Evolutionary conservation across 2,329 filamentous ascomycete genomes (phyloP), one percentile per base, ranked within the genome.

Genomic region (Calcarisporium arbuscula): DNA sequence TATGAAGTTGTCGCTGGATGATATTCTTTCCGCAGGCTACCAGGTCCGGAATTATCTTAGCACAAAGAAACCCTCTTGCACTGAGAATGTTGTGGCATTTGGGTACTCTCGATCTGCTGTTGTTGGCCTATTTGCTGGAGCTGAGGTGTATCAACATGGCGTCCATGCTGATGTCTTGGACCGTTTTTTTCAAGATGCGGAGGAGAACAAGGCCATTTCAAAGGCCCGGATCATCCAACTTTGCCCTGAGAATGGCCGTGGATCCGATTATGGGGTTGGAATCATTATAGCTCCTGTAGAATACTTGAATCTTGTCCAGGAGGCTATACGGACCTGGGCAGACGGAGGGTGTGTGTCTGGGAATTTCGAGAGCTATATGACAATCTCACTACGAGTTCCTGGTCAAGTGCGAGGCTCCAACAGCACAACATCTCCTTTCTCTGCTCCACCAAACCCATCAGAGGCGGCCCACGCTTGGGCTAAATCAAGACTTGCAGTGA

Each of bases 191-290:
- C 21, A 39, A 18, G 14, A 43, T 23, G 36, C 29, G 19, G 30
- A 38, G 19, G 23, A 34, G 17, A 20, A 35, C 11, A 40, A 35
- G 31, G 27, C 34, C n/a, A 19, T 43, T 25, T 43, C 45, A 5
- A 29, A 22, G 20, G 38, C 34, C 8, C 41, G 30, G 6, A 40
- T 51, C 20, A 49, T 54, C 32, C 52, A 59, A 34, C 47, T 57
- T 16, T 58, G 53, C 35, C 42, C 40, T 10, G 33, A 35, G 3
- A 33, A 45, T 28, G 47, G 40, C 16, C 45, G 49, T 20, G 48
- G 45, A 14, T 39, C 48, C 8, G 43, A 52, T 29, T 55, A 56
- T 34, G 43, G 40, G 10, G 41, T 58, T 21, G 54, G 57, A 11
- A 39, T 58, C 20, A 45, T 56, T 10, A 48, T 49, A 17, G 45